Base-by-base conservation (phyloP, 768 basidiomycete species). In the Mycena latifolia region DNA sequence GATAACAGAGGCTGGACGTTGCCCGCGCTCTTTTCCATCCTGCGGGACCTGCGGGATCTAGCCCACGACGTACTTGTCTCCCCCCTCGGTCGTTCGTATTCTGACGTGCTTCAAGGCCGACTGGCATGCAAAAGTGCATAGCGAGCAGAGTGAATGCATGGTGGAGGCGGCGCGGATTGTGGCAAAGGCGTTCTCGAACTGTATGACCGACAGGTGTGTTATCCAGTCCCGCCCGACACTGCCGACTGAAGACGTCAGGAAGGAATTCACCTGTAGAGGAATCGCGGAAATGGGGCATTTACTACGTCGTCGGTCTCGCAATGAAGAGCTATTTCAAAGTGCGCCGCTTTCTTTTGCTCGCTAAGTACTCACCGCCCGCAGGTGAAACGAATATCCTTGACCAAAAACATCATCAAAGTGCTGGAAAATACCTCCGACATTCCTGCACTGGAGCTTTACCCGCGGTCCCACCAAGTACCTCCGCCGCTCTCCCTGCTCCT, bases 291-390 rank as follows among this genome's bases (percentile, higher is more conserved):
- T 92, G 95, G 95, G 90, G 95, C 0, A 86, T 96, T 2, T 99
- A 99, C 79, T 94, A 95, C 72, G 88, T 98, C 17, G 96, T 96
- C 0, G 92, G 92, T 18, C 82, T 97, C 54, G 90, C 96, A 60
- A 80, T 99, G 77, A 99, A 99, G 77, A 92, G 89, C 52, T 99
- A 99, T 80, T 98, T 99, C 84, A 78, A 76, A 91, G 83, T 46
- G 59, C 27, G 31, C 35, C 27, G n/a, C n/a, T 58, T 59, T 60
- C 43, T 10, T 50, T 22, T 52, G 31, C n/a, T 33, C 20, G 27
- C 52, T 27, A 46, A 12, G 41, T 35, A 29, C 57, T 67, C 27
- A 45, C 51, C 22, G 33, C 22, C 15, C 39, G 57, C 56, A 97
- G 96, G 89, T 98, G 54, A 93, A 94, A 78, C 87, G 92, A 61